Evolutionary conservation across 345 rosid species (phyloP).

Genomic region (Moringa oleifera): DNA sequence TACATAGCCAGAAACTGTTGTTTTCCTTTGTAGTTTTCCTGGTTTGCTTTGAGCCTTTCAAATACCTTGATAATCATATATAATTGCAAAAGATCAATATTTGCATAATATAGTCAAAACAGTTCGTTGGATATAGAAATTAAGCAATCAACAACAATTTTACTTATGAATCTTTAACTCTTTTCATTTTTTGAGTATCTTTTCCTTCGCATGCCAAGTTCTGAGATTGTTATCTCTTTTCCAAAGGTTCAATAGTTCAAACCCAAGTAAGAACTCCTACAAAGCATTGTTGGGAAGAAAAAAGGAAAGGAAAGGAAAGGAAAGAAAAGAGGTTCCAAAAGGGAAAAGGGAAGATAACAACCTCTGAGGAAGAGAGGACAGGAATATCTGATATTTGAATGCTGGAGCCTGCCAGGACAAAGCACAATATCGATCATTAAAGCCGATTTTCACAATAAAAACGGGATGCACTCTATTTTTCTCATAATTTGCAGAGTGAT

Average conservation of each 20-base stretch:
- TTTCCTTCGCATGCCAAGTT: background rate
- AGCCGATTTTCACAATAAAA: background rate
- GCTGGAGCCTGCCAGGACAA: slow-evolving; percentile 30
- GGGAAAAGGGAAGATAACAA: slow-evolving; percentile 18
- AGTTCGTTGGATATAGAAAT: background rate
- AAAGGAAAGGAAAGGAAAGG: too few relatives aligned
- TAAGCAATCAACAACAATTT: background rate
- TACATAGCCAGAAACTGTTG: slow-evolving; percentile 76
- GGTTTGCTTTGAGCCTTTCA: slow-evolving; percentile 44
- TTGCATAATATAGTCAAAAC: background rate
- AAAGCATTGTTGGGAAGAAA: too few relatives aligned
- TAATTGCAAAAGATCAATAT: background rate
- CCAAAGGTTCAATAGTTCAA: background rate
- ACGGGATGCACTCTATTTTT: background rate
- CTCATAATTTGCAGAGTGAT: background rate
- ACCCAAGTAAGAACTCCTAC: background rate
- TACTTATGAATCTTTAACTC: background rate
- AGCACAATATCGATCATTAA: background rate
- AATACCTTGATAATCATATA: slow-evolving; percentile 38
- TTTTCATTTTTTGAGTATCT: too few relatives aligned
- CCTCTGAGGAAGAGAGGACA: slow-evolving; percentile 58
- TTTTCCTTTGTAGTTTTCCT: slow-evolving; percentile 42
- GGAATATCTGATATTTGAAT: slow-evolving; percentile 43
- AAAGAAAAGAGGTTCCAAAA: background rate
- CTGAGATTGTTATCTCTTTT: background rate